phyloP scores from a whole-genome alignment of 1,284 basidiomycete species.

The Ganoderma resinaceum region DNA sequence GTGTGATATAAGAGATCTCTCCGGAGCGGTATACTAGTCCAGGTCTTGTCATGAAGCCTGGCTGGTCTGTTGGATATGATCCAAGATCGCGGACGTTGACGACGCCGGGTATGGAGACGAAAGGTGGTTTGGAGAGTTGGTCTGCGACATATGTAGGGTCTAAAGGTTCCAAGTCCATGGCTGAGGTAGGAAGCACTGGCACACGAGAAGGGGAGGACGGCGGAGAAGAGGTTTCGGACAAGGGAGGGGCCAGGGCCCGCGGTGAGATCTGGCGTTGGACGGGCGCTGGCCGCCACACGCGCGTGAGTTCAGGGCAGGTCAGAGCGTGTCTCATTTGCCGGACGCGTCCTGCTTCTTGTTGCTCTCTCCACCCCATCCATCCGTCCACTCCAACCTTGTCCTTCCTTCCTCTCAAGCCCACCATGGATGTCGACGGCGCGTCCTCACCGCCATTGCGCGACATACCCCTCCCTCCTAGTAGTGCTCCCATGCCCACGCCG shows the following conservation, averaged over 20 bases:
- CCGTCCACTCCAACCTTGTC: not conserved
- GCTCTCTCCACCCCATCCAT: conserved; percentile 36
- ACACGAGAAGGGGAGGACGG: not conserved
- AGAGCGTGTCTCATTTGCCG: conserved; percentile 48
- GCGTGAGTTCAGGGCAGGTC: conserved; percentile 49
- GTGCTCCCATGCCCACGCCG: conserved; percentile 59
- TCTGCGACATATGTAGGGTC: conserved; percentile 69
- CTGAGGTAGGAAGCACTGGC: not conserved
- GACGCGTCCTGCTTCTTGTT: conserved; percentile 32
- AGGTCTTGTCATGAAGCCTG: conserved; percentile 60
- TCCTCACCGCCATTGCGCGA: conserved; percentile 49
- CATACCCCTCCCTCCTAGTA: conserved; percentile 72
- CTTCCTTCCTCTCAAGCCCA: conserved; percentile 4
- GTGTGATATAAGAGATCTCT: conserved; percentile 71
- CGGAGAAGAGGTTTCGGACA: not conserved
- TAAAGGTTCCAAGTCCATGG: conserved; percentile 58
- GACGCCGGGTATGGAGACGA: conserved; percentile 71
- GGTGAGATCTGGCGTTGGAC: not conserved
- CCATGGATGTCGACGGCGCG: conserved; percentile 50
- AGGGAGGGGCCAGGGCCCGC: not conserved
- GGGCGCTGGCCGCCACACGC: conserved; percentile 19
- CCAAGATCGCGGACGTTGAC: conserved; percentile 78
- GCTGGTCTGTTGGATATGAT: conserved; percentile 55
- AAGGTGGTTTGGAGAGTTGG: conserved; percentile 69
- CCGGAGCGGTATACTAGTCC: conserved; percentile 68